Base-by-base conservation (phyloP, 1,139 yeast species). In the Yamadazyma diddensiae region DNA sequence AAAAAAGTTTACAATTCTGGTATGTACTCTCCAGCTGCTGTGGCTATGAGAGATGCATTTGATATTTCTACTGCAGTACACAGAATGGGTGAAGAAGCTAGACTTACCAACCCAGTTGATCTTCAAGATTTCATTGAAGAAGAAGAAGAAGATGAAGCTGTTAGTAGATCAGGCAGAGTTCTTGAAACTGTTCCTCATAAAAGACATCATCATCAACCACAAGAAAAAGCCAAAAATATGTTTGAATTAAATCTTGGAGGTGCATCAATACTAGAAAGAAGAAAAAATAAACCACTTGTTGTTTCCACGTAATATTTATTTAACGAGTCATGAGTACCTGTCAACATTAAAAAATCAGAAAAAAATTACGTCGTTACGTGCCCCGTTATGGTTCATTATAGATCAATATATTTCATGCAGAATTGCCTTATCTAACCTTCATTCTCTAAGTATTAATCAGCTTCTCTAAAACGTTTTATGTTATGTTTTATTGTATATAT, bases 11-110 rank as follows among this genome's bases (percentile, higher is more conserved):
- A 39, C 33, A 40, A 41, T 34, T 45, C 45, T 28, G 49, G 42
- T n/a, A 40, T 73, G 43, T 82, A 82, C 48, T 82, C 95, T 1
- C 97, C 97, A 4, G 95, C 94, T 5, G 94, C 94, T 0, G 86
- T 82, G 34, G 95, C 95, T 0, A 74, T 92, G 67, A 82, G 88
- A 48, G 98, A 92, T 50, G 97, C 95, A 7, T 90, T 90, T 59
- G 98, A 92, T 53, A 84, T 92, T 11, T 82, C 95, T 13, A 81
- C 94, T 37, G 97, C 97, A 0, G 95, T 92, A 6, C 95, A 88
- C 54, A 79, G 98, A 57, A 78, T 79, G 70, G 95, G 90, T 24
- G 95, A 86, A 59, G 97, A 87, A 52, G 82, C 81, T 15, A 73
- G 78, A 2, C 60, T 79, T 28, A 55, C 65, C 15, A 57, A 61